These are phyloP conservation scores for Hemileccinum rubropunctum DNA, from an alignment of 768 basidiomycete genomes.

Conservation along the genomic window DNA sequence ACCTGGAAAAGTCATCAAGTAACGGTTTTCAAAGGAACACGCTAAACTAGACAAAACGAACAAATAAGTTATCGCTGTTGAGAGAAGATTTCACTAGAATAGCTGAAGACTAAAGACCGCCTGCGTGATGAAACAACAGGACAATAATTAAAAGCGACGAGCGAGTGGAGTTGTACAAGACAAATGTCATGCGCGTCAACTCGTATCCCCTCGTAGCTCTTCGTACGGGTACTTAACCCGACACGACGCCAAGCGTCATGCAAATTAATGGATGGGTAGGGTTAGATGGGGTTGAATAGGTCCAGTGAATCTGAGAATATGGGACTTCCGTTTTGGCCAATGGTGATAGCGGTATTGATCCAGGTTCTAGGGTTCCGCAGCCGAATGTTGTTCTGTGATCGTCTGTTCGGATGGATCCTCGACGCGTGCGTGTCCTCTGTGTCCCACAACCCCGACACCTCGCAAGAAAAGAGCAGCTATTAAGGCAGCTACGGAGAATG, in stretches of 20 bases:
- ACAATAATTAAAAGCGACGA: not conserved
- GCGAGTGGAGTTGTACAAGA: not conserved
- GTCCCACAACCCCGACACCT: slow-evolving; percentile 41
- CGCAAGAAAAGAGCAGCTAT: slow-evolving; percentile 38
- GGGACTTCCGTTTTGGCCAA: not conserved
- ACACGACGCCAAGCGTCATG: not conserved
- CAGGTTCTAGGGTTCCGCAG: slow-evolving; percentile 4
- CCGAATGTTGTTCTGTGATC: slow-evolving; percentile 8
- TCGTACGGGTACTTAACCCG: not conserved
- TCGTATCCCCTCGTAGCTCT: slow-evolving; percentile 1
- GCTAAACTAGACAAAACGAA: not conserved
- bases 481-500: slow-evolving; percentile 23
- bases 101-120: not conserved
- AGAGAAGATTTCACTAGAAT: not conserved
- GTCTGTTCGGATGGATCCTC: slow-evolving; percentile 24
- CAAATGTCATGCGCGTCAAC: not conserved
- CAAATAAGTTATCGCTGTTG: not conserved
- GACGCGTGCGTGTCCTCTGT: not conserved
- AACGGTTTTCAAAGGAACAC: not conserved
- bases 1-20: not conserved
- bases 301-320: not conserved
- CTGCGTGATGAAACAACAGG: not conserved
- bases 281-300: not conserved
- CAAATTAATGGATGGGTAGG: not conserved
- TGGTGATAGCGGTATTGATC: not conserved